Percentiles rank a stretch among this genome's conserved stretches.
Evolutionary conservation across 2,329 filamentous ascomycete species (phyloP).

Genomic region (Chaetomium sp.): DNA sequence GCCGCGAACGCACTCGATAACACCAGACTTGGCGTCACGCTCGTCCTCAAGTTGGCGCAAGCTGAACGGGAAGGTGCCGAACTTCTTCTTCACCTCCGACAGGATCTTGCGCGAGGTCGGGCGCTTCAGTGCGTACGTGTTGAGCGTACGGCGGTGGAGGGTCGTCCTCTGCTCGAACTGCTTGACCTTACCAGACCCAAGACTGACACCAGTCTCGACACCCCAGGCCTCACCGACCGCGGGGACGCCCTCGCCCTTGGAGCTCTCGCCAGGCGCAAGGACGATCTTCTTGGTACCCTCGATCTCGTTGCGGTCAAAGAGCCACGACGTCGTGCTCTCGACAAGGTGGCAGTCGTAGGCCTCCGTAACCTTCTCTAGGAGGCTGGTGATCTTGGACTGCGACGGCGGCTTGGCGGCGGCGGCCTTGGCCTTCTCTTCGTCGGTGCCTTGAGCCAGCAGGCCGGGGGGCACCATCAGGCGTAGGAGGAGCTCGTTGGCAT

Average conservation of each 20-base stretch:
- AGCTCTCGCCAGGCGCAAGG: conserved; percentile 74
- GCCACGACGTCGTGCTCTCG: conserved; percentile 96
- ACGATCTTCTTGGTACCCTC: conserved; percentile 98
- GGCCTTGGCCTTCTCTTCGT: conserved; percentile 94
- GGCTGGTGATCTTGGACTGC: conserved; percentile 76
- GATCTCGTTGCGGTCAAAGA: conserved; percentile 95
- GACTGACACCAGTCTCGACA: conserved; percentile 88
- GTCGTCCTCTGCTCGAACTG: conserved; percentile 79
- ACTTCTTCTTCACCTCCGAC: conserved; percentile 94
- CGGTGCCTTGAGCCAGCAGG: conserved; percentile 70
- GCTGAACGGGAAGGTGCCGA: conserved; percentile 96
- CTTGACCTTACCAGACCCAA: conserved; percentile 94
- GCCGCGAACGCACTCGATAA: conserved; percentile 90
- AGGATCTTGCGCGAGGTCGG: conserved; percentile 87
- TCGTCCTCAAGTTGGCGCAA: conserved; percentile 95
- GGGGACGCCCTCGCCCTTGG: conserved; percentile 83
- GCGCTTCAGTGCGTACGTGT: conserved; percentile 89
- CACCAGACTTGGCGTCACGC: conserved; percentile 88
- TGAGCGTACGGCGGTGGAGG: conserved; percentile 84
- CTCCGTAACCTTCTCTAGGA: conserved; percentile 89
- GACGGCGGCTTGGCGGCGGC: conserved; percentile 73
- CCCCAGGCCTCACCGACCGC: conserved; percentile 95
- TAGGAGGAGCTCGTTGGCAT: conserved; percentile 90
- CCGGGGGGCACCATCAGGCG: conserved; percentile 89
- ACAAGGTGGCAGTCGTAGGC: conserved; percentile 87